A percentile compares a stretch with the other conserved stretches of the same genome.
phyloP scores from a whole-genome alignment of 768 basidiomycete genomes.

The Mycena filopes region DNA sequence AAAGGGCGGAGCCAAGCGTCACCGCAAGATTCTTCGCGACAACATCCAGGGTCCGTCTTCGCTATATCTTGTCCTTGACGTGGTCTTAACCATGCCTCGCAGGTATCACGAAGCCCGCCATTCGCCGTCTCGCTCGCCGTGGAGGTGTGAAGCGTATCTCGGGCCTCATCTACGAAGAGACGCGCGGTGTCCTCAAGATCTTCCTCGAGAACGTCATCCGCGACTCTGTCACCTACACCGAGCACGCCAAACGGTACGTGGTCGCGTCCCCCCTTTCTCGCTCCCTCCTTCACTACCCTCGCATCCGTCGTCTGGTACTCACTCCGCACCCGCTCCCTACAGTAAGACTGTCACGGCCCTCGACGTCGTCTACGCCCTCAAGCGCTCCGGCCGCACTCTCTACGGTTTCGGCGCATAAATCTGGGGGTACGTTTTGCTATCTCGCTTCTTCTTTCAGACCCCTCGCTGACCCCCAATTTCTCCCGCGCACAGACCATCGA shows the following conservation, averaged over 20 bases:
- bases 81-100: conserved; percentile 44
- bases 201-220: too few relatives aligned
- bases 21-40: too few relatives aligned
- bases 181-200: too few relatives aligned
- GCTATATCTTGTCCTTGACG: not conserved
- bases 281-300: conserved; percentile 90
- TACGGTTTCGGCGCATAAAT: conserved; percentile 70
- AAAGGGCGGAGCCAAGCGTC: too few relatives aligned
- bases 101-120: conserved; percentile 6
- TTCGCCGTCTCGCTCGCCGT: conserved; percentile 3
- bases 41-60: conserved; percentile 69
- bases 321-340: conserved; percentile 88
- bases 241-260: conserved; percentile 50
- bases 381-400: too few relatives aligned
- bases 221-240: too few relatives aligned
- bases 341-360: too few relatives aligned
- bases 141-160: conserved; percentile 1
- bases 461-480: conserved; percentile 10
- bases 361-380: too few relatives aligned
- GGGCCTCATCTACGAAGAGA: too few relatives aligned
- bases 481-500: conserved; percentile 20
- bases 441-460: not conserved
- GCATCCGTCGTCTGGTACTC: conserved; percentile 91
- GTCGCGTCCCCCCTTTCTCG: conserved; percentile 87
- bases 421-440: not conserved